A percentile compares a stretch with the other conserved stretches of the same genome.
Conservation (phyloP, 2,329 filamentous ascomycete genomes). For the Neoarthrinium moseri region DNA sequence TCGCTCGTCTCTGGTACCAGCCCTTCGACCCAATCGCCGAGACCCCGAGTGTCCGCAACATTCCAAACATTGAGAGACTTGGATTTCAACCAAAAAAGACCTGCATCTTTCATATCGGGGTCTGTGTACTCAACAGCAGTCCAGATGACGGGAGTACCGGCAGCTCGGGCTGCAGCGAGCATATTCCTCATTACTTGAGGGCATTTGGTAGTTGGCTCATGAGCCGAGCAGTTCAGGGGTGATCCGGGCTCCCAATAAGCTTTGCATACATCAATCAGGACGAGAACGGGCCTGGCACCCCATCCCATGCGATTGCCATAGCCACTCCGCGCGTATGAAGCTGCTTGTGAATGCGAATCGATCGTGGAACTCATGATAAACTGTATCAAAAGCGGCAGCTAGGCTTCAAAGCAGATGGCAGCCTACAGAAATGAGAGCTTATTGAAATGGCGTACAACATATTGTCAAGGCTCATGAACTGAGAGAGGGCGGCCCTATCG, state of each 20-base stretch:
- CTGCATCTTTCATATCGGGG: constrained; percentile 42
- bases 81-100: constrained; percentile 40
- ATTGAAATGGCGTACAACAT: too few relatives aligned
- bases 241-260: constrained; percentile 42
- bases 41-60: constrained; percentile 34
- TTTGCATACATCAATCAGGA: constrained; percentile 46
- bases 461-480: too few relatives aligned
- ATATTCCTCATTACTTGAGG: constrained; percentile 38
- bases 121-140: constrained; percentile 40
- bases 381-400: background rate
- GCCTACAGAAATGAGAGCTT: background rate
- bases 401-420: background rate
- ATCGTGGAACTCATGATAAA: constrained; percentile 4
- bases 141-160: constrained; percentile 39
- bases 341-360: constrained; percentile 5
- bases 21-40: constrained; percentile 36
- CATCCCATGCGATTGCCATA: constrained; percentile 42
- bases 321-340: constrained; percentile 30
- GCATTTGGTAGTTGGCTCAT: constrained; percentile 31
- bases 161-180: constrained; percentile 36
- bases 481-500: too few relatives aligned
- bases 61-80: constrained; percentile 40
- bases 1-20: constrained; percentile 35
- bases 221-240: constrained; percentile 36
- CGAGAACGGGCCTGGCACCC: constrained; percentile 38